phyloP scores from a whole-genome alignment of 2,329 filamentous ascomycete genomes.

The Neofusicoccum laricinum region DNA sequence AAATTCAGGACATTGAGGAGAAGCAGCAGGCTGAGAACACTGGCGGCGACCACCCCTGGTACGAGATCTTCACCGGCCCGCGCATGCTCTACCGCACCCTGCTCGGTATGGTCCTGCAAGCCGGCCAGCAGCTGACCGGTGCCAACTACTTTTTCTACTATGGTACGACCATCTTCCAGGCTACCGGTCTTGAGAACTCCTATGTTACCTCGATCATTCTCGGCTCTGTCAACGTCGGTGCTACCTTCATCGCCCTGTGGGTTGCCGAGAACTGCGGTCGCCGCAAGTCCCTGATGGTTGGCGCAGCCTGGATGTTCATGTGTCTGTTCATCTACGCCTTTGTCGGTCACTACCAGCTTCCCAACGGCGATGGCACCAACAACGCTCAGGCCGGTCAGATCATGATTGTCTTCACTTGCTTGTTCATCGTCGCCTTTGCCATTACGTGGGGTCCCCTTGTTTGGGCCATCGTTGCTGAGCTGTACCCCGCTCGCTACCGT shows the following conservation, averaged over 20 bases:
- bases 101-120: constrained; percentile 54
- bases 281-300: constrained; percentile 44
- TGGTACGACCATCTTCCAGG: constrained; percentile 45
- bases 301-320: constrained; percentile 49
- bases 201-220: constrained; percentile 49
- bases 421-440: constrained; percentile 65
- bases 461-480: constrained; percentile 67
- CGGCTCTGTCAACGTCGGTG: constrained; percentile 48
- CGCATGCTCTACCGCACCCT: constrained; percentile 65
- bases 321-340: constrained; percentile 58
- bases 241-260: constrained; percentile 46
- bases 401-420: constrained; percentile 66
- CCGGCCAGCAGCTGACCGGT: constrained; percentile 66
- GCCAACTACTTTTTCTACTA: constrained; percentile 65
- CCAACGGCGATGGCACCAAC: constrained; percentile 29
- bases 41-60: constrained; percentile 33
- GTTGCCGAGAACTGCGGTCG: constrained; percentile 48
- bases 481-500: constrained; percentile 59
- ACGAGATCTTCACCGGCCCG: constrained; percentile 64
- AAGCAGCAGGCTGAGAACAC: constrained; percentile 54
- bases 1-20: constrained; percentile 55
- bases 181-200: constrained; percentile 40
- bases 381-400: constrained; percentile 52
- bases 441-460: constrained; percentile 69
- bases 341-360: constrained; percentile 44